phyloP scores from a whole-genome alignment of 176 grass and related monocot genomes.

The Ampelocalamus luodianensis region DNA sequence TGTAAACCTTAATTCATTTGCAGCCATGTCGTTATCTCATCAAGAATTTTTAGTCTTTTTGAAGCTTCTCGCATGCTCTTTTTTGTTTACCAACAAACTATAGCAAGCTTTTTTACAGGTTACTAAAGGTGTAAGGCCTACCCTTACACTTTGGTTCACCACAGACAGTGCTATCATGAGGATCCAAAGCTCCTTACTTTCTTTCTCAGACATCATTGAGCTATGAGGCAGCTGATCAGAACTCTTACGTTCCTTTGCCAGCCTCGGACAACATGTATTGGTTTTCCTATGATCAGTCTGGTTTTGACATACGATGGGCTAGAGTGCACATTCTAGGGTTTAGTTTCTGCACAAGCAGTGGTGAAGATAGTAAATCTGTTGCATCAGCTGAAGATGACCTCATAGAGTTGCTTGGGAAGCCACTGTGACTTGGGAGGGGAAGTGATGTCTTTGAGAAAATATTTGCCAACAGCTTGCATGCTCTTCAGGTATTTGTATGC shows the following conservation, averaged over 20 bases:
- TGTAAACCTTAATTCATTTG: slow-evolving; percentile 1
- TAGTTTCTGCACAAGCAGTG: slow-evolving; percentile 44
- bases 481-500: slow-evolving; percentile 72
- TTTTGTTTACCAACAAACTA: slow-evolving; percentile 36
- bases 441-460: slow-evolving; percentile 63
- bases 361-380: neutral
- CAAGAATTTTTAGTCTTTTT: slow-evolving; percentile 21
- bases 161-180: slow-evolving; percentile 74
- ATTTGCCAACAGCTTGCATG: slow-evolving; percentile 84
- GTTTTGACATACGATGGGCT: slow-evolving; percentile 81
- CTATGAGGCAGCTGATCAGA: slow-evolving; percentile 40
- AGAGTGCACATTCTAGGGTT: slow-evolving; percentile 65
- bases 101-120: slow-evolving; percentile 58
- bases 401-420: slow-evolving; percentile 66
- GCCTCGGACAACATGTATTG: slow-evolving; percentile 89
- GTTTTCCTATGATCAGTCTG: slow-evolving; percentile 67
- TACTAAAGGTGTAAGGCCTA: slow-evolving; percentile 87
- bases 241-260: slow-evolving; percentile 64
- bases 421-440: slow-evolving; percentile 57
- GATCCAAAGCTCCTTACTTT: slow-evolving; percentile 85
- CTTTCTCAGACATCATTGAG: slow-evolving; percentile 59
- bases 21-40: slow-evolving; percentile 24
- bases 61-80: neutral
- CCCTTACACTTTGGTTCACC: slow-evolving; percentile 90
- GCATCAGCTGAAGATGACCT: slow-evolving; percentile 48